Evolutionary conservation across 768 basidiomycete genomes (phyloP), one percentile per base, ranked within the genome.

Genomic region (Mycena maculata): DNA sequence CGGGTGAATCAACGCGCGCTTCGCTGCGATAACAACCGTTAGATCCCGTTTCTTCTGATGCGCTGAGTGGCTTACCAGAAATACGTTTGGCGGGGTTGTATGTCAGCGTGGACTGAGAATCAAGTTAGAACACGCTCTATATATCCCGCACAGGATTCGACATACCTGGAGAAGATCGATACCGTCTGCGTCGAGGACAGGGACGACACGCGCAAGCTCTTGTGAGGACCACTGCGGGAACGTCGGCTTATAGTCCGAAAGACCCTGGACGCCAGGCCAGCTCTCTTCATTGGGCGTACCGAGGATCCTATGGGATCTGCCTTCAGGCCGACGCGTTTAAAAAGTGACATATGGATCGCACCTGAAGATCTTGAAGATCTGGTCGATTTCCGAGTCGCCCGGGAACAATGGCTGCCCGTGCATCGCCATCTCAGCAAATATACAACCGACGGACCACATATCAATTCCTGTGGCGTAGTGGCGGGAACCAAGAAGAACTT

Each of bases 391-490:
- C 28, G 98, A 99, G 81, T 99, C 98, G 6, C 98, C 98, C 25
- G 98, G 97, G 87, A 99, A 99, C 15, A 98, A 84, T 2, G 97
- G 88, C 76, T 90, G 79, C 71, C 93, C 93, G 66, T 89, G 86
- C 92, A 96, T 94, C 59, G 95, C 92, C 97, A 99, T 98, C 82
- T 99, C 98, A 10, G 97, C 97, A 75, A 98, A 95, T 77, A 99
- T 99, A 76, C 96, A 98, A 0, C 93, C 98, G 23, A 99, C 97
- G n/a, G 95, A 96, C 98, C 98, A 99, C 95, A 99, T 98, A 81
- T 99, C 98, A 74, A 99, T 93, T 3, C 95, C 94, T 2, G 98
- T 99, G 18, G 95, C 92, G 81, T 99, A 99, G 78, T 99, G 96
- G 45, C 96, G 90, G 6, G 94, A 92, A 31, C 97, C 97, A 2